Evolutionary conservation across 2,329 filamentous ascomycete species (phyloP), one percentile per base, ranked within the genome.

Genomic region (Fusarium newnesense): DNA sequence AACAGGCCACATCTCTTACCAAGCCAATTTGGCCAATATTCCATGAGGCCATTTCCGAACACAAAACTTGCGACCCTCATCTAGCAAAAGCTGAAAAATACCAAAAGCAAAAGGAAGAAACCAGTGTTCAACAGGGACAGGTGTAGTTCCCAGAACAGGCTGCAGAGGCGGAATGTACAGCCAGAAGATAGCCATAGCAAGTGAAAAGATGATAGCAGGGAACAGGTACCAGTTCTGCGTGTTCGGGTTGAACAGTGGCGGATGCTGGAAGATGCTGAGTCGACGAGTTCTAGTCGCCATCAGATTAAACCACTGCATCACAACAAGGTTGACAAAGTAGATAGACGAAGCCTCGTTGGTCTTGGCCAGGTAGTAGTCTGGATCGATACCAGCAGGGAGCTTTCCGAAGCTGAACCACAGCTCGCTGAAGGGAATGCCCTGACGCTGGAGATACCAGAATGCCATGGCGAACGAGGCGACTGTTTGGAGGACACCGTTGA

Each of bases 271-370:
- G 72, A 95, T 88, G 62, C 88, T 89, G 28, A 92, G 84, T 3
- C 89, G 85, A 3, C 91, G 85, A 4, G 90, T 95, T 21, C 92
- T 87, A 9, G 93, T 86, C 3, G 90, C 90, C 77, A 95, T 87
- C 8, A 95, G 84, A 78, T 92, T 94, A 85, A 94, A 94, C 85
- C 91, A 91, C 85, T 94, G 92, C 92, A 95, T 94, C 54, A 95
- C 90, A 5, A 96, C 93, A 28, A 96, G 84, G 67, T 91, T 95
- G 74, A 95, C 88, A 76, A 95, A 95, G 81, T 95, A 95, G 67
- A 96, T 91, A 21, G 90, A 93, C 42, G 89, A 92, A 0, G 92
- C 92, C 68, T 88, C 86, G 70, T 91, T 92, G 30, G 92, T 82
- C 70, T 88, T 86, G 34, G 83, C 80, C 0, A 82, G 83, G 76